A percentile compares a stretch with the other conserved stretches of the same genome.
These are phyloP conservation scores for Eucalyptus cladocalyx DNA, from an alignment of 345 rosid genomes.

Conservation along the genomic window DNA sequence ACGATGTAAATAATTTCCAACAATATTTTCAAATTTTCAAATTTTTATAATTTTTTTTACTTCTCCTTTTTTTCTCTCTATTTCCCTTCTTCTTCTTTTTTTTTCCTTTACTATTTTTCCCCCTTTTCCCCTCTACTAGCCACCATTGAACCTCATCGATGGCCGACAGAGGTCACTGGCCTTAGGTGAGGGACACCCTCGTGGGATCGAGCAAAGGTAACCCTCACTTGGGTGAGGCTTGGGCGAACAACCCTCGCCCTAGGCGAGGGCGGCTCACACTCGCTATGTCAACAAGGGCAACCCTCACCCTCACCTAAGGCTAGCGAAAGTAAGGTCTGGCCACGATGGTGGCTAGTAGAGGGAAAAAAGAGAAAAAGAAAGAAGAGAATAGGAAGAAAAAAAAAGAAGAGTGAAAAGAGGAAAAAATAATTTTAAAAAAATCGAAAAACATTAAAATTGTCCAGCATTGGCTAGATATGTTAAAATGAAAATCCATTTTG, in stretches of 20 bases:
- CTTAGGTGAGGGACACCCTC: neutral
- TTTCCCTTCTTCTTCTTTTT: too few relatives aligned
- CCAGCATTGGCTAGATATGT: neutral
- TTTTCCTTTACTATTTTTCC: too few relatives aligned
- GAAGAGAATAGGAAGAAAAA: too few relatives aligned
- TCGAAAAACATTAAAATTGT: too few relatives aligned
- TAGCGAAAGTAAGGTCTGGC: fast-evolving
- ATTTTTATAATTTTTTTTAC: too few relatives aligned
- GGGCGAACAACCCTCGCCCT: neutral
- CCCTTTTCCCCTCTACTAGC: neutral
- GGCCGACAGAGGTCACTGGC: fast-evolving
- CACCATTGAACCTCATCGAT: neutral
- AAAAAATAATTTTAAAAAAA: too few relatives aligned
- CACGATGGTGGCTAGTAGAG: fast-evolving
- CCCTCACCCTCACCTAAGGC: neutral
- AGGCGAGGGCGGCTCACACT: neutral
- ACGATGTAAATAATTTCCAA: too few relatives aligned
- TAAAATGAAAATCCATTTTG: too few relatives aligned
- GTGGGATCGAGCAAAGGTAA: neutral
- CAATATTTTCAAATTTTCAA: too few relatives aligned
- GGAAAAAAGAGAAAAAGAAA: too few relatives aligned
- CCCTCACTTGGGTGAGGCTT: neutral
- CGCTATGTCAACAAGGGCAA: neutral
- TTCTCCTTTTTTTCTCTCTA: too few relatives aligned
- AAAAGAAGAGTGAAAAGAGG: too few relatives aligned